Evolutionary conservation across 148 eudicot species (phyloP), one percentile per base, ranked within the genome.

Genomic region (Amaranthus palmeri): DNA sequence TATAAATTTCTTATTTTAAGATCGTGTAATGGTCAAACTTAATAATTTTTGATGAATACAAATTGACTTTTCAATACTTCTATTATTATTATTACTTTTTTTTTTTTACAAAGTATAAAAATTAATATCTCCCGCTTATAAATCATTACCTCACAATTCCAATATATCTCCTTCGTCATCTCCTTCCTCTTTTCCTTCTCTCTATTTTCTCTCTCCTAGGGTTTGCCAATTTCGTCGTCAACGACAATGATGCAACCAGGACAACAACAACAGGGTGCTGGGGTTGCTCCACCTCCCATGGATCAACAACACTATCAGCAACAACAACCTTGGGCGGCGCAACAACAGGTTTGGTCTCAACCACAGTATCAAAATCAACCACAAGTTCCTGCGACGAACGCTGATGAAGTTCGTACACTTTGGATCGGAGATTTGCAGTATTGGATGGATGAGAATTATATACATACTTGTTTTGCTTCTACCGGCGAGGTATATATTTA

Each of bases 361-460:
- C 82, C 73, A 52, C 81, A 67, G 44, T 81, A 83, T 0, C 87
- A 78, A 56, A 81, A 79, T 53, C 72, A 72, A 2, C 76, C 45
- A 6, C 79, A 61, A 43, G 88, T 81, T 44, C 86, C 76, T 55
- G 77, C 84, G 53, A 69, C 79, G 8, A 79, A 63, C 41, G 79
- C 88, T 4, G 95, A 89, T 5, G 98, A 86, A 71, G 80, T 86
- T 54, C 81, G 91, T 4, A 85, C 96, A 5, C 82, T 93, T 3
- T 93, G 97, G 98, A 93, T 93, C 73, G 98, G 98, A 4, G 95
- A 91, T 87, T 86, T 93, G 25, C 92, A 85, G 84, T 84, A 83
- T 54, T 89, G 92, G 90, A 93, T 93, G 98, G 98, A 93, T 14
- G 98, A 93, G 82, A 71, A 77, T 54, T 93, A 91, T 66, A 70